Evolutionary conservation across 208 protist species (phyloP).

Genomic region (Trypanosoma grayi): DNA sequence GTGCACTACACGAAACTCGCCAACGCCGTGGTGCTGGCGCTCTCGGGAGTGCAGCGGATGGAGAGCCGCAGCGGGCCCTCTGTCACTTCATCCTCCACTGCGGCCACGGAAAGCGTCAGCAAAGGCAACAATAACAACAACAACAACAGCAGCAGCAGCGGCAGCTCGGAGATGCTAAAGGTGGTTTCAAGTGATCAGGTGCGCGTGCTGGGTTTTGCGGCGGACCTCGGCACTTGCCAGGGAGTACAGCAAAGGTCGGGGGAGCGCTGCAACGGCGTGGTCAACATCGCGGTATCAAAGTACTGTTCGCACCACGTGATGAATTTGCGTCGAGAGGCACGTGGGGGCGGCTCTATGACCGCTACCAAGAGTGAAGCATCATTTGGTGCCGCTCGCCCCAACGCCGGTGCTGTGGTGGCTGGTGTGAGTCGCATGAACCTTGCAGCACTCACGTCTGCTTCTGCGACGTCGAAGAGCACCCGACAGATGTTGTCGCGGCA

Average conservation of each 20-base stretch:
- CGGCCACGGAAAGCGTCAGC: background rate
- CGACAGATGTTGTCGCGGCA: slow-evolving; percentile 1
- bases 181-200: slow-evolving; percentile 35
- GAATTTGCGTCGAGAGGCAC: slow-evolving; percentile 44
- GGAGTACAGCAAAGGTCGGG: slow-evolving; percentile 34
- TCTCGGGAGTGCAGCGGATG: slow-evolving; percentile 39
- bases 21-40: slow-evolving; percentile 47
- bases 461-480: background rate
- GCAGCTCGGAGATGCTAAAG: slow-evolving; percentile 28
- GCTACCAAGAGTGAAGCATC: background rate
- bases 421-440: slow-evolving; percentile 1
- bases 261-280: slow-evolving; percentile 48
- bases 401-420: background rate
- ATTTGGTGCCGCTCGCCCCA: background rate
- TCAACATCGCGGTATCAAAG: slow-evolving; percentile 45
- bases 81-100: background rate
- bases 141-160: background rate
- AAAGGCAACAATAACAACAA: background rate
- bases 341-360: slow-evolving; percentile 1
- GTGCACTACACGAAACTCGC: slow-evolving; percentile 48
- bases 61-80: slow-evolving; percentile 1
- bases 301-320: slow-evolving; percentile 52
- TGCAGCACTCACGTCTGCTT: background rate
- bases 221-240: slow-evolving; percentile 58
- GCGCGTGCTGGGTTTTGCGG: slow-evolving; percentile 61